Evolutionary conservation across 129 eudicot species (phyloP).

Genomic region (Logfia minima): DNA sequence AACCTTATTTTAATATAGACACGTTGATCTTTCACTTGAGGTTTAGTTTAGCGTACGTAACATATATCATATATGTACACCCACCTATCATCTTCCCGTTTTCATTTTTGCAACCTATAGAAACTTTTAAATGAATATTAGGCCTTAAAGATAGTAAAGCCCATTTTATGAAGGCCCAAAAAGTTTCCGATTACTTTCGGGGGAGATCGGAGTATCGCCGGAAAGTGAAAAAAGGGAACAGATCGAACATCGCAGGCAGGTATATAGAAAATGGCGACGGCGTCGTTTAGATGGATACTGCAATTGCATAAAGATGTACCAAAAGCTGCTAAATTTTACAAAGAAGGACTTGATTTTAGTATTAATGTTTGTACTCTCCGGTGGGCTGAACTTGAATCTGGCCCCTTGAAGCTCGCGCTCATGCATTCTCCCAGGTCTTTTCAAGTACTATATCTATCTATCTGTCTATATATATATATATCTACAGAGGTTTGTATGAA

Average conservation of each 20-base stretch:
- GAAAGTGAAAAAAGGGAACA: background rate
- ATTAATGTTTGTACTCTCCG: slow-evolving; percentile 85
- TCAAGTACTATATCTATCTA: background rate
- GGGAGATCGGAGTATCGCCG: background rate
- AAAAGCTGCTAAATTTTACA: slow-evolving; percentile 79
- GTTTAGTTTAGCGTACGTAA: no score
- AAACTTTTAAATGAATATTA: no score
- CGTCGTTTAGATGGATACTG: slow-evolving; percentile 73
- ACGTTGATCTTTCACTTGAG: no score
- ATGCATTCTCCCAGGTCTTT: slow-evolving; percentile 70
- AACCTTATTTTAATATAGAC: no score
- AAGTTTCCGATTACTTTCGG: background rate
- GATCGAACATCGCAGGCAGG: background rate
- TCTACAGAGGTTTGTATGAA: no score
- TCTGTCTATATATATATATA: no score
- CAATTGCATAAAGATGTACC: slow-evolving; percentile 95
- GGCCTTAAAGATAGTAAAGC: no score
- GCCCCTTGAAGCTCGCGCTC: slow-evolving; percentile 82
- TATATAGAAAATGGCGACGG: slow-evolving; percentile 11
- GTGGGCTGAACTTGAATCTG: slow-evolving; percentile 90
- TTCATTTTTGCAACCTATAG: no score
- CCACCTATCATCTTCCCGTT: no score
- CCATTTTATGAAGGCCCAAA: background rate
- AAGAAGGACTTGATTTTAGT: slow-evolving; percentile 78
- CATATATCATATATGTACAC: no score